A percentile compares a stretch with the other conserved stretches of the same genome.
phyloP scores from a whole-genome alignment of 2,329 filamentous ascomycete genomes.

The Ophiosphaerella narmari region DNA sequence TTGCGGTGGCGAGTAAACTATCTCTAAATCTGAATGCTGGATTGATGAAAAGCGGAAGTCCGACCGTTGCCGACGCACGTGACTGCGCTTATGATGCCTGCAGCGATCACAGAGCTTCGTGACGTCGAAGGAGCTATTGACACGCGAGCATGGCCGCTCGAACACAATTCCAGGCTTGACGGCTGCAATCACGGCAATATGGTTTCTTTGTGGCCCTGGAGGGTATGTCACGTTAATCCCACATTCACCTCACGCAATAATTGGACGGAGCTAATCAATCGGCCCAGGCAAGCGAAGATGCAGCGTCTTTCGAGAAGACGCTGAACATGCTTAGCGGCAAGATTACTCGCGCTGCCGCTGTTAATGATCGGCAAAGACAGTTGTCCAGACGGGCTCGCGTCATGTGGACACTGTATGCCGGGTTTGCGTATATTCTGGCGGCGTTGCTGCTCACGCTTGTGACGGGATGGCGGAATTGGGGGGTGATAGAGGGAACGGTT shows the following conservation, averaged over 20 bases:
- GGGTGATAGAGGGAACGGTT: constrained; percentile 75
- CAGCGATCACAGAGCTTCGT: neutral
- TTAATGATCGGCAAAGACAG: constrained; percentile 73
- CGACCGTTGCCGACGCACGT: constrained; percentile 17
- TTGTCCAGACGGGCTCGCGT: constrained; percentile 78
- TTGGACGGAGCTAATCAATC: constrained; percentile 16
- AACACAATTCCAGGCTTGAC: constrained; percentile 14
- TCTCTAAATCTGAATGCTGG: no score
- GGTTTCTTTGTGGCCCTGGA: constrained; percentile 82
- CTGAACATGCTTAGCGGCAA: constrained; percentile 81
- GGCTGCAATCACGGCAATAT: constrained; percentile 51
- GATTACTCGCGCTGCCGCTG: constrained; percentile 74
- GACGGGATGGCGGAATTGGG: constrained; percentile 80
- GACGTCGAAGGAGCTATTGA: constrained; percentile 19
- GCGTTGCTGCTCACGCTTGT: constrained; percentile 81
- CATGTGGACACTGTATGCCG: constrained; percentile 87
- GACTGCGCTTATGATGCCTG: constrained; percentile 19
- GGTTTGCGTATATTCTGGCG: constrained; percentile 88
- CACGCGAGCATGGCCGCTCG: constrained; percentile 35
- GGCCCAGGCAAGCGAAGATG: constrained; percentile 74
- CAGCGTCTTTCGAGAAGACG: constrained; percentile 90
- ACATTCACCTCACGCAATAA: no score
- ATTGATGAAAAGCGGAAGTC: constrained; percentile 11
- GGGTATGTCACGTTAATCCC: constrained; percentile 7
- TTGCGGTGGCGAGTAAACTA: no score